Evolutionary conservation across 352 stramenopile species (phyloP), one percentile per base, ranked within the genome.

Genomic region (Globisporangium cystogenes): DNA sequence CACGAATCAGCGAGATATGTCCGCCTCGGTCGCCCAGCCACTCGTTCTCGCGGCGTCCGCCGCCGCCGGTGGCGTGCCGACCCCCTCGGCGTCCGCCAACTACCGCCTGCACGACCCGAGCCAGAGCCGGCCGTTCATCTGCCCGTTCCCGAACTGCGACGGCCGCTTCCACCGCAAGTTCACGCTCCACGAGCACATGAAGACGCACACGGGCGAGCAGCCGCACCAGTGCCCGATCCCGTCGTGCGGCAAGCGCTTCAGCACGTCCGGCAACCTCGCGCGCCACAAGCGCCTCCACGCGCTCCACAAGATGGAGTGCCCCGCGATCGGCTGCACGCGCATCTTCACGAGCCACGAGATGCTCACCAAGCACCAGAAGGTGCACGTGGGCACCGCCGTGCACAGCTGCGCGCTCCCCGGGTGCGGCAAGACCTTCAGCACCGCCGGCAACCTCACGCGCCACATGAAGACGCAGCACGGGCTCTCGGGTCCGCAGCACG

Each of bases 161-260:
- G 67, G 70, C 18, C 68, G 70, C 6, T 86, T 87, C 65, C 73
- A 84, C 59, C 76, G 76, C 63, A 84, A 82, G 51, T 87, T 82
- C 52, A 87, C 77, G 43, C 59, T 86, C 49, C 80, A 70, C 39
- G 75, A 87, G 51, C 80, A 90, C 56, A 73, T 82, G 52, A 88
- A 88, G 67, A 90, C 77, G 42, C 80, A 90, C 65, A 87, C 77
- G 46, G 80, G 80, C 16, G 77, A 88, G 62, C 76, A 87, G 46
- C 78, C 81, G 4, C 73, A 88, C 47, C 24, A 55, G 27, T 77
- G 68, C 11, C 47, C 60, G 26, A 49, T 59, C 26, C 21, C 21
- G 29, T 54, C 51, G n/a, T 71, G 64, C 36, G 60, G 57, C 33
- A 71, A 71, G 53, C 62, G 64, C 35, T 71, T 71, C 39, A 70